Base-by-base conservation (phyloP, 805 yeast species). In the Wickerhamiella nectarea region DNA sequence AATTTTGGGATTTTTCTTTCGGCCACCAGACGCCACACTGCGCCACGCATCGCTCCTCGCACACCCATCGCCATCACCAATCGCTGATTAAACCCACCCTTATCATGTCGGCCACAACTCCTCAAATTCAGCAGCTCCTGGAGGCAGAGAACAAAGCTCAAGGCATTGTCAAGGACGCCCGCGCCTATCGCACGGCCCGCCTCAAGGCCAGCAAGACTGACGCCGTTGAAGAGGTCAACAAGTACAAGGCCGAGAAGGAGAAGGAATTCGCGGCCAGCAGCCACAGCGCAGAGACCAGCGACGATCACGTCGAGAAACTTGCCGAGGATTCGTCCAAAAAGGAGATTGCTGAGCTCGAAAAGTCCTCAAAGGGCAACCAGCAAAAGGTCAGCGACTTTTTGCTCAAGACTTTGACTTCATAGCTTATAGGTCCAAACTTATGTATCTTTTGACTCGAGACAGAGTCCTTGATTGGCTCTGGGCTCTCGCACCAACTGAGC, bases 91-190 rank as follows among this genome's bases (percentile, higher is more conserved):
- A 28, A 11, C 31, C 31, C 31, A 11, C 31, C 31, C 31, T 28
- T 28, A 28, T 28, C 31, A 28, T 28, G 31, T 28, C 31, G 36
- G 67, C 66, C 45, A 64, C 60, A 55, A 65, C 71, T 28, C 59
- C 71, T 45, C 85, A 84, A 54, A 78, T 78, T 56, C 82, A 78
- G 68, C 75, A 81, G 51, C 72, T 78, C 47, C 68, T 78, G 49
- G 78, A 72, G 59, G 94, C 97, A 50, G 98, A 91, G 69, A 85
- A 82, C 66, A 89, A 84, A 57, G 97, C 98, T n/a, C 96, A 94
- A 55, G 87, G 79, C 55, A 82, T 87, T 51, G 97, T 91, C 49
- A 73, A 87, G 56, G 80, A 81, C 60, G 96, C 98, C 19, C 83
- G 97, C 71, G 73, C 78, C 55, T 85, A 39, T 44, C 52, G 95